Percentiles rank a stretch among this genome's conserved stretches.
phyloP scores from a whole-genome alignment of 148 eudicot genomes.

The Hydrangea macrophylla region DNA sequence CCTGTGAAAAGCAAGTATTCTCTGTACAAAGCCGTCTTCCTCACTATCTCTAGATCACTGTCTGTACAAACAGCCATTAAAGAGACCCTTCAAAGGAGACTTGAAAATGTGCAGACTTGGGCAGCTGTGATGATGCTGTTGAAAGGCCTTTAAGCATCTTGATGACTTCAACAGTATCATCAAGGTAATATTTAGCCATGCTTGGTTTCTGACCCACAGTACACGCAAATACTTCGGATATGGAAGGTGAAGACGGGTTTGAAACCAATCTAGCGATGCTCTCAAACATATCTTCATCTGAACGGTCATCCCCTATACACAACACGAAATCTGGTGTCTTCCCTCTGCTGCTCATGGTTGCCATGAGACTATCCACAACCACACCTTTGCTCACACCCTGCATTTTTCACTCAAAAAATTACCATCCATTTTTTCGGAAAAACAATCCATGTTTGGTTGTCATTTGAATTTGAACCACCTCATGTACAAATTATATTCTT shows the following conservation, averaged over 20 bases:
- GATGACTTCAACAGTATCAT: slow-evolving; percentile 47
- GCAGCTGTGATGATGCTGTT: slow-evolving; percentile 27
- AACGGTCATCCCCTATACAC: slow-evolving; percentile 39
- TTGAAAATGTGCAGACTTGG: background rate
- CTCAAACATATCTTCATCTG: slow-evolving; percentile 44
- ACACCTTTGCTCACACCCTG: slow-evolving; percentile 72
- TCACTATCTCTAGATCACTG: background rate
- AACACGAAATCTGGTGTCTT: slow-evolving; percentile 30
- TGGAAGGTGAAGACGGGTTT: slow-evolving; percentile 18
- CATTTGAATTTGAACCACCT: no score
- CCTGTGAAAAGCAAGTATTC: background rate
- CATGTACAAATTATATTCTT: no score
- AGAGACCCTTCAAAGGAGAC: slow-evolving; percentile 15
- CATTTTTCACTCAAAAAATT: background rate
- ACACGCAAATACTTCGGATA: slow-evolving; percentile 39
- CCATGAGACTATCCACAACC: slow-evolving; percentile 35
- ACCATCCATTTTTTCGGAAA: background rate
- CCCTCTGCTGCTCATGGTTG: slow-evolving; percentile 21
- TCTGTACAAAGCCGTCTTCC: background rate
- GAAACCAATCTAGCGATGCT: slow-evolving; percentile 23
- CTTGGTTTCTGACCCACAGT: slow-evolving; percentile 69
- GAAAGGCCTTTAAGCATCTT: slow-evolving; percentile 43
- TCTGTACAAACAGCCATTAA: background rate
- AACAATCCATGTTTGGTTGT: no score
- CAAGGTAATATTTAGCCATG: slow-evolving; percentile 57